Base-by-base conservation (phyloP, 1,139 yeast species). In the Geotrichum reessii region DNA sequence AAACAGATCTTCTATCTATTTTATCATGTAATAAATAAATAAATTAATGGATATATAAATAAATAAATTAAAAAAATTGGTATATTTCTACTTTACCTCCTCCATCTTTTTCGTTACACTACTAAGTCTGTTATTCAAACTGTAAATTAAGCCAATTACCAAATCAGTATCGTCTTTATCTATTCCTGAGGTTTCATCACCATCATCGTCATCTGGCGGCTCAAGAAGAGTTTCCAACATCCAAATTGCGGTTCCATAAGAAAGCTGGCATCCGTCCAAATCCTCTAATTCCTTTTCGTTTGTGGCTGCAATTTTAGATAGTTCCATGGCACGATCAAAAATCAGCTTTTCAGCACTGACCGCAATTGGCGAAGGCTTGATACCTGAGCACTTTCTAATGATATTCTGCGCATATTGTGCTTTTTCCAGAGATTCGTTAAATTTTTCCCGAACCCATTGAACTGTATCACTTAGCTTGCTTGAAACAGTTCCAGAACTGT, bases 191-290 rank as follows among this genome's bases (percentile, higher is more conserved):
- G 48, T 47, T 17, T 46, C 55, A 57, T 73, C 76, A 17, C 65
- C 69, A 22, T 64, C 67, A 25, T 62, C 59, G 19, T 58, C 59
- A 19, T 61, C 42, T 27, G 47, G 25, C 9, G 52, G 52, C 40
- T 86, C 91, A 54, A 91, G 73, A 49, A 92, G 75, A 0, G 96
- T 90, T 69, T 90, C 95, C 66, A 93, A 75, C 97, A 93, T 89
- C 97, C 97, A 92, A 59, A 92, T 82, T 0, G 97, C 87, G 0
- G 97, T 88, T 8, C 95, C 89, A 70, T 93, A 93, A 3, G 93
- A 87, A 63, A 87, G 74, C 72, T 91, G 96, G 73, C 97, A 92
- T 8, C 87, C 90, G 53, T 80, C 79, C 58, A 88, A 74, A 69
- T 87, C 92, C 61, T 84, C 89, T 14, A 22, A 17, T 28, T 83